A percentile compares a stretch with the other conserved stretches of the same genome.
These are phyloP conservation scores for Eremothecium gossypii DNA, from an alignment of 1,139 yeast genomes.

Conservation along the genomic window DNA sequence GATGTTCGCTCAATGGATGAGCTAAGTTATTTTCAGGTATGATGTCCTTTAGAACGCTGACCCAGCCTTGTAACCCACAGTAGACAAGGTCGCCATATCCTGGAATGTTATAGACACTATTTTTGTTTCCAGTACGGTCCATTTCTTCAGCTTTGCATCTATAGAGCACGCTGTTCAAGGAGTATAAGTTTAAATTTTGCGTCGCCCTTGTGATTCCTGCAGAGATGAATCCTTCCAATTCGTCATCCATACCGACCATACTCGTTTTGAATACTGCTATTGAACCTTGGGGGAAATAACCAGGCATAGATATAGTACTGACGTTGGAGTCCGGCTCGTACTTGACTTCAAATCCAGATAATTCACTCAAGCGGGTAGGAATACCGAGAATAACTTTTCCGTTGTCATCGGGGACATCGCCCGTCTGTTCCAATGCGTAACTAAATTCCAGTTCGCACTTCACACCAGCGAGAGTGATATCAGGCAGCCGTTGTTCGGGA, in stretches of 20 bases:
- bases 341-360: constrained; percentile 43
- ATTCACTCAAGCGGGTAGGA: constrained; percentile 50
- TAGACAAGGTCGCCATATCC: constrained; percentile 63
- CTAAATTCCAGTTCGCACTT: constrained; percentile 53
- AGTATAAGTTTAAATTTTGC: constrained; percentile 47
- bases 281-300: constrained; percentile 75
- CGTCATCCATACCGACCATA: constrained; percentile 46
- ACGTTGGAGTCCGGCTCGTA: constrained; percentile 34
- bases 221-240: constrained; percentile 55
- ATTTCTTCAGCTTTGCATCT: constrained; percentile 82
- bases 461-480: constrained; percentile 59
- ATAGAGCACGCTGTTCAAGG: constrained; percentile 67
- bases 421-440: constrained; percentile 45
- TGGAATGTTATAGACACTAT: constrained; percentile 70
- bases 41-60: constrained; percentile 53
- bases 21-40: constrained; percentile 69
- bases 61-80: constrained; percentile 94
- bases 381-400: constrained; percentile 42
- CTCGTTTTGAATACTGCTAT: constrained; percentile 74
- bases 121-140: constrained; percentile 62
- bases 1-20: constrained; percentile 71
- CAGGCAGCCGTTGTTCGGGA: constrained; percentile 46
- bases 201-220: constrained; percentile 74
- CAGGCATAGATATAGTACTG: constrained; percentile 48
- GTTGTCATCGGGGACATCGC: constrained; percentile 39